Evolutionary conservation across 306 rosid species (phyloP), one percentile per base, ranked within the genome.

Genomic region (Medicago arabica): DNA sequence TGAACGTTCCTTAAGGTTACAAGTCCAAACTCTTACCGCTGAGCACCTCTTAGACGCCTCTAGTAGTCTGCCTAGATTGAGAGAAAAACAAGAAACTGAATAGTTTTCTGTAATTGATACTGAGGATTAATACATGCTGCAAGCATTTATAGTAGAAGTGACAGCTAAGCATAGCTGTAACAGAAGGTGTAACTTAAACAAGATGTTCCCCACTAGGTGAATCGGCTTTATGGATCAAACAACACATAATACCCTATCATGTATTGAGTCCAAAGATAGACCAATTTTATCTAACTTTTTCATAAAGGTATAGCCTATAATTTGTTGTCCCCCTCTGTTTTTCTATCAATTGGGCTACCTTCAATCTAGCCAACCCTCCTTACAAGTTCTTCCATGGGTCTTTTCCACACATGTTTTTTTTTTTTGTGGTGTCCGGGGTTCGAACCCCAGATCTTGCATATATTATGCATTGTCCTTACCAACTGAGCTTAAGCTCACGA

Each of bases 211-310:
- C 64, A 58, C 36, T 11, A 23, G 38, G 16, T 6, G 65, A 25
- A 59, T 59, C 38, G 12, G 65, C 38, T 59, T 12, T 28, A 25
- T 59, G 65, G 40, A 59, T 59, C 65, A 59, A 59, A 59, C 38
- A 28, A 13, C 28, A 2, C 17, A 59, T 59, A 23, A 5, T 59
- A 25, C 65, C 18, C 40, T 25, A 25, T 23, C 38, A 59, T 59
- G 17, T 6, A 14, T 7, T 7, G 39, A 23, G 39, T 59, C 65
- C 39, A 59, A 13, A 25, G 65, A 59, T 59, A 12, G 65, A 59
- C 65, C 18, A 25, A 6, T 25, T 11, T 11, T 13, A 59, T 25
- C 16, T 59, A 25, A 31, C 8, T 14, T 25, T 25, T 25, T 59
- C 40, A 59, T 59, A 59, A 59, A 25, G 40, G 40, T 25, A 12